Percentiles rank a stretch among this genome's conserved stretches.
phyloP scores from a whole-genome alignment of 2,329 filamentous ascomycete species.

The Lizonia empirigonia region DNA sequence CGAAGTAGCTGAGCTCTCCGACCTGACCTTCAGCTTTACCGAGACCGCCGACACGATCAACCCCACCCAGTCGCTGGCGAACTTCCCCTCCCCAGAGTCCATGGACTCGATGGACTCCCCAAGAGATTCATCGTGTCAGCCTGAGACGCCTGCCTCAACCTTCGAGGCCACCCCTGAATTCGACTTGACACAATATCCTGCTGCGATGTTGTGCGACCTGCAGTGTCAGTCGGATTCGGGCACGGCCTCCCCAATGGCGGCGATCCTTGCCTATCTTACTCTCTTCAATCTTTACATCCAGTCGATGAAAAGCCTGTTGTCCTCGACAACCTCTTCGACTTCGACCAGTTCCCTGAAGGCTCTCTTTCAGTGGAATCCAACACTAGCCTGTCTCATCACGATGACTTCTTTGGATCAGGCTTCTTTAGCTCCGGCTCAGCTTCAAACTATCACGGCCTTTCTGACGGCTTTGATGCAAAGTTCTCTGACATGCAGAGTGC shows the following conservation, averaged over 20 bases:
- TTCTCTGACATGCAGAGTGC: conserved; percentile 53
- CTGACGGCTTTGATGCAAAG: conserved; percentile 49
- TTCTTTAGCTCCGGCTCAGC: conserved; percentile 38
- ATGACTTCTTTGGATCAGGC: conserved; percentile 44
- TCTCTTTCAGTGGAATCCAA: conserved; percentile 31
- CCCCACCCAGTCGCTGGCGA: conserved; percentile 43
- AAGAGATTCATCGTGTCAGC: conserved; percentile 45
- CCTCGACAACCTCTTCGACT: conserved; percentile 47
- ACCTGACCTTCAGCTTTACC: conserved; percentile 30
- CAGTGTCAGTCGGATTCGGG: conserved; percentile 86
- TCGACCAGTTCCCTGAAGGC: conserved; percentile 48
- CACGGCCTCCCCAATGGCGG: conserved; percentile 35
- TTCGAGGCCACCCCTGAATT: conserved; percentile 61
- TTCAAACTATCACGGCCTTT: conserved; percentile 43
- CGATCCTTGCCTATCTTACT: conserved; percentile 45
- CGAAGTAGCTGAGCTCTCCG: conserved; percentile 29
- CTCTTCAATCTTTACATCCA: conserved; percentile 46
- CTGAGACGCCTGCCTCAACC: conserved; percentile 48
- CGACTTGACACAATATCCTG: conserved; percentile 99
- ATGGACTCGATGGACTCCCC: conserved; percentile 50
- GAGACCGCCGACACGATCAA: conserved; percentile 40
- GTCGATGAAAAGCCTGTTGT: conserved; percentile 47
- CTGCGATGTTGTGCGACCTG: conserved; percentile 99
- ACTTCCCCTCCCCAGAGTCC: conserved; percentile 45
- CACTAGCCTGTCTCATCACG: conserved; percentile 41